Evolutionary conservation across 345 rosid genomes (phyloP).

Genomic region (Schrenkiella parvula): DNA sequence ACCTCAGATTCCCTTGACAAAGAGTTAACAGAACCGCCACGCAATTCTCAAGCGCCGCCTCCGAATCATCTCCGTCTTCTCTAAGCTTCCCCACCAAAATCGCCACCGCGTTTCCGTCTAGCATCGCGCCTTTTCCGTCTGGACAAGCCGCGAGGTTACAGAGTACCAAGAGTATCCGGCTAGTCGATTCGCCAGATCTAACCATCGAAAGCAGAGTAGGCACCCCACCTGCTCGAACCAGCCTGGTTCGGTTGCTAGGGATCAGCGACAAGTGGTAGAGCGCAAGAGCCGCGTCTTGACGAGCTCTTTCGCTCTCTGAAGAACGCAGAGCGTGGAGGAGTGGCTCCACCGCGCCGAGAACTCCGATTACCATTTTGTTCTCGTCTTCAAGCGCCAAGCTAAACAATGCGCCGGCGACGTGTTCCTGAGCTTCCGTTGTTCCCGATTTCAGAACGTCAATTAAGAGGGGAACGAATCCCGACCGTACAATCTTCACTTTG

Average conservation of each 20-base stretch:
- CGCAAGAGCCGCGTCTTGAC: slow-evolving; percentile 69
- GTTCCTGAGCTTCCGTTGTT: slow-evolving; percentile 72
- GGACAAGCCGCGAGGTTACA: slow-evolving; percentile 66
- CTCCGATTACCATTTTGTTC: slow-evolving; percentile 85
- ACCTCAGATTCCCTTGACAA: slow-evolving; percentile 72
- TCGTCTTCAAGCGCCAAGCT: slow-evolving; percentile 82
- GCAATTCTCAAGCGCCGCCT: slow-evolving; percentile 60
- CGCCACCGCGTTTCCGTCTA: slow-evolving; percentile 65
- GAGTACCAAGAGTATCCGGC: slow-evolving; percentile 52
- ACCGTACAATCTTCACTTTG: slow-evolving; percentile 69
- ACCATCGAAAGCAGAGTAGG: slow-evolving; percentile 56
- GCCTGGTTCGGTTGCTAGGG: slow-evolving; percentile 59
- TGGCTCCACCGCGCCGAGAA: slow-evolving; percentile 79
- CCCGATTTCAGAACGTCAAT: slow-evolving; percentile 71
- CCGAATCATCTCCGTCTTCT: slow-evolving; percentile 42
- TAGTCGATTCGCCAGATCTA: slow-evolving; percentile 43
- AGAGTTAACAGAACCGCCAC: slow-evolving; percentile 56
- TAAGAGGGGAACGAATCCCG: slow-evolving; percentile 63
- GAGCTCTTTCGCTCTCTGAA: slow-evolving; percentile 57
- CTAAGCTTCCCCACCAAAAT: slow-evolving; percentile 57
- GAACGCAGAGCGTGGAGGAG: slow-evolving; percentile 62
- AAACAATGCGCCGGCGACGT: slow-evolving; percentile 77
- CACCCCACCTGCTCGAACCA: slow-evolving; percentile 65
- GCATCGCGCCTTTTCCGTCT: slow-evolving; percentile 65
- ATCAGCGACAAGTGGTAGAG: slow-evolving; percentile 67